Evolutionary conservation across 2,329 filamentous ascomycete species (phyloP).

Genomic region (Diplocarpon mali): DNA sequence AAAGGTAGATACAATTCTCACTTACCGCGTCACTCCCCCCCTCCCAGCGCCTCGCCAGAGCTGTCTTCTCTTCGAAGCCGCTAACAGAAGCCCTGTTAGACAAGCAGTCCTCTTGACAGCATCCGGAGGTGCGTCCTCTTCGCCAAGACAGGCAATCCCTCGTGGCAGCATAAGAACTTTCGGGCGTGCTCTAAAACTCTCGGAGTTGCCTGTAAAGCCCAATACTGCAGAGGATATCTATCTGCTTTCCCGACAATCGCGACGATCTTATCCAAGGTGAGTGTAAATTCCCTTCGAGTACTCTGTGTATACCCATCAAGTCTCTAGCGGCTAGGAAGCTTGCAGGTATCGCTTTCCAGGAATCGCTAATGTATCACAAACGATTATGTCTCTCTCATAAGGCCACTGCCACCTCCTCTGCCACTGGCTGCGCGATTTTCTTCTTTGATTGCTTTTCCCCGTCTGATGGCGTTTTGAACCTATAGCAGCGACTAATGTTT

Average conservation of each 20-base stretch:
- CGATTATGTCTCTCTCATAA: not conserved
- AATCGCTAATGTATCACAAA: not conserved
- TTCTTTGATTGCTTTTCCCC: constrained; percentile 12
- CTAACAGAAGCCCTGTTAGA: constrained; percentile 14
- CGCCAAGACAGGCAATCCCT: constrained; percentile 10
- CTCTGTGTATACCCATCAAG: constrained; percentile 8
- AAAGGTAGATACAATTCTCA: no score
- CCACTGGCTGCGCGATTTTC: constrained; percentile 6
- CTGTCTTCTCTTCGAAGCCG: constrained; percentile 4
- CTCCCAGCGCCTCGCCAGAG: constrained; percentile 8
- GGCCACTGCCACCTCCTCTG: not conserved
- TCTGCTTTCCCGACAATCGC: constrained; percentile 6
- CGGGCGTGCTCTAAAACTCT: constrained; percentile 1
- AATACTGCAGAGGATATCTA: constrained; percentile 3
- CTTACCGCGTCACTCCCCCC: not conserved
- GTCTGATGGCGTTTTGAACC: not conserved
- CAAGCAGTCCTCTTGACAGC: constrained; percentile 11
- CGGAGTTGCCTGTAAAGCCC: constrained; percentile 1
- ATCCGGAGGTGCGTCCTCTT: constrained; percentile 9
- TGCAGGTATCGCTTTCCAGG: constrained; percentile 2
- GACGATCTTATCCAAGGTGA: constrained; percentile 15
- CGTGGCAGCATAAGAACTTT: constrained; percentile 13
- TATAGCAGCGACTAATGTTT: constrained; percentile 22
- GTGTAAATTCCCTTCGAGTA: constrained; percentile 12
- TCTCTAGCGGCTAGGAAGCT: constrained; percentile 1